These are phyloP conservation scores for Ajuga chamaepitys DNA, from an alignment of 257 asterid genomes.

Conservation along the genomic window DNA sequence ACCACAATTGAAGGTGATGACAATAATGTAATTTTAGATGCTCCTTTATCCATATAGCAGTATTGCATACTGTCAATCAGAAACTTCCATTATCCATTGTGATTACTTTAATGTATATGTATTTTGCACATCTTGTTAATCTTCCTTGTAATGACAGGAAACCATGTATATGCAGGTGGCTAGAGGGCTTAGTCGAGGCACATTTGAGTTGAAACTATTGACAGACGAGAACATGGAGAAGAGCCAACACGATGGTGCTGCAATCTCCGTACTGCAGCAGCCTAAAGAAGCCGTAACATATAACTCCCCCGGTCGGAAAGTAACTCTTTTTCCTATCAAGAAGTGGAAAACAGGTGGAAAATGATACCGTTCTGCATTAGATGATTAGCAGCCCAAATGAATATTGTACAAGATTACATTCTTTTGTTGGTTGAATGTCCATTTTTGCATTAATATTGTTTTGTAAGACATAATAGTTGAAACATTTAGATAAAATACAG, in stretches of 20 bases:
- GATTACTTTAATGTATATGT: not conserved
- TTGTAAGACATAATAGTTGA: too few species aligned
- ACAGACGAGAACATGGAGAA: constrained; percentile 33
- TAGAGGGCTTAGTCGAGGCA: constrained; percentile 75
- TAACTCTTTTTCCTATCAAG: constrained; percentile 64
- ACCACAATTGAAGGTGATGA: not conserved
- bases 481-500: too few species aligned
- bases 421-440: constrained; percentile 1
- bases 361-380: constrained; percentile 12
- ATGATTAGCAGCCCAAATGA: not conserved
- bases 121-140: not conserved
- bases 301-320: constrained; percentile 32
- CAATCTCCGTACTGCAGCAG: constrained; percentile 41
- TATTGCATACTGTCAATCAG: too few species aligned
- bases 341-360: constrained; percentile 60
- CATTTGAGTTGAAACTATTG: constrained; percentile 71
- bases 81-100: too few species aligned
- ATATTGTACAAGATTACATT: not conserved
- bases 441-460: too few species aligned
- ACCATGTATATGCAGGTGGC: constrained; percentile 51
- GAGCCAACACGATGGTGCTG: constrained; percentile 23
- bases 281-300: constrained; percentile 39
- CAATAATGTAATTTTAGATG: not conserved
- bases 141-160: not conserved
- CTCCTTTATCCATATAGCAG: not conserved